A percentile compares a stretch with the other conserved stretches of the same genome.
phyloP scores from a whole-genome alignment of 164 flowering plant species.

The Berberis thunbergii region DNA sequence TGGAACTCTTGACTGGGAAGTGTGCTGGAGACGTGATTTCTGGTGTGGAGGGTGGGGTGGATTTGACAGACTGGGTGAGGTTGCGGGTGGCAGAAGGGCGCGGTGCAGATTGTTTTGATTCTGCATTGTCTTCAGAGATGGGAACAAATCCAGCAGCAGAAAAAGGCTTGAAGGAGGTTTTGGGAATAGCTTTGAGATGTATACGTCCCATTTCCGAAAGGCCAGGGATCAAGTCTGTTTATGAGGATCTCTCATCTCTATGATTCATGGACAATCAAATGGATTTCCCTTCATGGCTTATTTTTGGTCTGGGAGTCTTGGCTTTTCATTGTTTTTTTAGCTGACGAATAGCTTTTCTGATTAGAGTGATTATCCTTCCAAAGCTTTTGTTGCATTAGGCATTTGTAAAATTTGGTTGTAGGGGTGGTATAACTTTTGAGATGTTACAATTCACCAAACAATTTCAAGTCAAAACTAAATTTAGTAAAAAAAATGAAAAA shows the following conservation, averaged over 20 bases:
- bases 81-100: conserved; percentile 67
- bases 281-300: no score
- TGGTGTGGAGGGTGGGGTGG: conserved; percentile 70
- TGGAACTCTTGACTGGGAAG: conserved; percentile 80
- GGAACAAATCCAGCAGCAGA: conserved; percentile 36
- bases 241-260: conserved; percentile 92
- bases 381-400: no score
- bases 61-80: conserved; percentile 82
- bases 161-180: conserved; percentile 76
- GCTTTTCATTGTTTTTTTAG: no score
- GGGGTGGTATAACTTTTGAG: no score
- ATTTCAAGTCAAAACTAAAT: no score
- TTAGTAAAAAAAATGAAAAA: no score
- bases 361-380: no score
- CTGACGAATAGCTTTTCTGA: no score
- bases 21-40: conserved; percentile 93
- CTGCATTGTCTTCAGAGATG: conserved; percentile 34
- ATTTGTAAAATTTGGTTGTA: no score
- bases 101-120: conserved; percentile 67
- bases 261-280: conserved; percentile 14
- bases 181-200: conserved; percentile 77
- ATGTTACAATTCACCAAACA: no score
- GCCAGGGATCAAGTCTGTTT: conserved; percentile 87
- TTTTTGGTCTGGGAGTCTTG: no score
- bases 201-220: conserved; percentile 75